Conservation (phyloP, 768 basidiomycete genomes). For the Boletus tylopilopsis region DNA sequence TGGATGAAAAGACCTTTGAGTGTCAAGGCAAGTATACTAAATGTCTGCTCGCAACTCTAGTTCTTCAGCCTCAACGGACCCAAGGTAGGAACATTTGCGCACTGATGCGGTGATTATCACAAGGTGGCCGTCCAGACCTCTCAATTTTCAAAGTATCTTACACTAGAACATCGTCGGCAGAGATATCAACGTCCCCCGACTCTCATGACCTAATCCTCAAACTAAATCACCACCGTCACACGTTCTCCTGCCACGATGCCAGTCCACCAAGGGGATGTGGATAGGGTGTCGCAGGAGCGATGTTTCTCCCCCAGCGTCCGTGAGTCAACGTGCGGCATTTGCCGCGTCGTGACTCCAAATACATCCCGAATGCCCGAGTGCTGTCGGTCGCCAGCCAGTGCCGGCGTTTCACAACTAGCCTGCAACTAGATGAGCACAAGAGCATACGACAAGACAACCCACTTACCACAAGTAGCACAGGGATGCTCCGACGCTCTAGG, state of each 20-base stretch:
- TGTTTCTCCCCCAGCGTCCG: no score
- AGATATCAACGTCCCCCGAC: no score
- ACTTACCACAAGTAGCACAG: conserved; percentile 3
- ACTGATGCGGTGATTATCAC: no score
- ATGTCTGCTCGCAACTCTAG: no score
- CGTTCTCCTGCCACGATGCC: not conserved
- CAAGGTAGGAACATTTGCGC: no score
- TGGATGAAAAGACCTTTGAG: not conserved
- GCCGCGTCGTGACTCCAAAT: not conserved
- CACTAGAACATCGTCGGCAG: no score
- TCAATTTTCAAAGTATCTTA: no score
- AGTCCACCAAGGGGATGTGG: conserved; percentile 1
- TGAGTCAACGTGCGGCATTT: no score
- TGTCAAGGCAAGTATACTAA: no score
- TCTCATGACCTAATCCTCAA: no score
- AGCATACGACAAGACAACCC: not conserved
- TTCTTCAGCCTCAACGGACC: no score
- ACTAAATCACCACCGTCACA: not conserved
- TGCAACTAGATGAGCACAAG: conserved; percentile 3
- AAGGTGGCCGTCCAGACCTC: no score
- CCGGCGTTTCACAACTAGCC: conserved; percentile 6
- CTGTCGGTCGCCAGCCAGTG: conserved; percentile 10
- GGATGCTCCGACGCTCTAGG: not conserved
- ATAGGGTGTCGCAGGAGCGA: not conserved
- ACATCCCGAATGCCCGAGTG: not conserved